A percentile compares a stretch with the other conserved stretches of the same genome.
phyloP scores from a whole-genome alignment of 352 stramenopile species.

The Plasmopara halstedii region DNA sequence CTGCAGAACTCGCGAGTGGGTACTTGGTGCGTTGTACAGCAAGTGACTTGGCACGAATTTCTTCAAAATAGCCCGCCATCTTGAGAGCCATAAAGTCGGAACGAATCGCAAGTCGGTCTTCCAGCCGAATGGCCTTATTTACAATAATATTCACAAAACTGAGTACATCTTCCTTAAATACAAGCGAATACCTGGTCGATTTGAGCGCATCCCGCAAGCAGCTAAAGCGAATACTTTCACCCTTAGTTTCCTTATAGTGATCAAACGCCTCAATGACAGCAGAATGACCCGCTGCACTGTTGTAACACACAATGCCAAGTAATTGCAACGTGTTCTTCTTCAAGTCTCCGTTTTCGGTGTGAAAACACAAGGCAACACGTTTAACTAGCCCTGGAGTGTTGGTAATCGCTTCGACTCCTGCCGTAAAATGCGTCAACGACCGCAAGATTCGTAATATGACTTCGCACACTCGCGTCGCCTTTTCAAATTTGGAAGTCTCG shows the following conservation, averaged over 20 bases:
- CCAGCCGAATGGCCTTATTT: conserved; percentile 79
- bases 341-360: conserved; percentile 74
- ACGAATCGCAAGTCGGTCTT: conserved; percentile 75
- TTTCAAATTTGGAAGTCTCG: conserved; percentile 73
- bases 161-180: conserved; percentile 86
- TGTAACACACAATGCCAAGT: conserved; percentile 82
- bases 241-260: conserved; percentile 80
- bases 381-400: conserved; percentile 77
- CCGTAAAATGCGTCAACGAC: conserved; percentile 71
- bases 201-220: conserved; percentile 75
- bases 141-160: conserved; percentile 88
- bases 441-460: conserved; percentile 69
- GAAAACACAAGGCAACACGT: conserved; percentile 71
- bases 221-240: conserved; percentile 71
- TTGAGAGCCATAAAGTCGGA: conserved; percentile 80
- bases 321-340: conserved; percentile 80
- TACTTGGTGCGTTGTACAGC: conserved; percentile 70
- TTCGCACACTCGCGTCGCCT: conserved; percentile 66
- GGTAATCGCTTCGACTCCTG: conserved; percentile 73
- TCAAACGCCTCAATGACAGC: conserved; percentile 77
- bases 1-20: conserved; percentile 34
- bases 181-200: conserved; percentile 72
- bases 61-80: conserved; percentile 83
- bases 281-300: conserved; percentile 72
- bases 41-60: conserved; percentile 75